phyloP scores from a whole-genome alignment of 352 stramenopile genomes.

The Phytophthora tentaculata region DNA sequence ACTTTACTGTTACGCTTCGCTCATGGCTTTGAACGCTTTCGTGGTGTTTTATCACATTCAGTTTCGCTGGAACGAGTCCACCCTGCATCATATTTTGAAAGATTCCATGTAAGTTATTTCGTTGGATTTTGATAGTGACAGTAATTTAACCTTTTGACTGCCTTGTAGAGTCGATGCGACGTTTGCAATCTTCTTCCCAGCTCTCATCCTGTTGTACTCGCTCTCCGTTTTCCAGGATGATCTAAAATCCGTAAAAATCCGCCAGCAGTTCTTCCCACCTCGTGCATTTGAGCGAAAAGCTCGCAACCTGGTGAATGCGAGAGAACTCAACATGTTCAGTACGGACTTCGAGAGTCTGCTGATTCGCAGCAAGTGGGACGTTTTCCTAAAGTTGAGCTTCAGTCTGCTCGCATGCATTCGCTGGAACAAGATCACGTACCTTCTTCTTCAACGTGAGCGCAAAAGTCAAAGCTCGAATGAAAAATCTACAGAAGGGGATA shows the following conservation, averaged over 20 bases:
- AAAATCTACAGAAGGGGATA: background rate
- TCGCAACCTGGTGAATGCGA: slow-evolving; percentile 36
- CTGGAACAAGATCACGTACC: slow-evolving; percentile 32
- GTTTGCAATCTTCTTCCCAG: slow-evolving; percentile 50
- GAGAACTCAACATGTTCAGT: slow-evolving; percentile 47
- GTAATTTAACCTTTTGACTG: background rate
- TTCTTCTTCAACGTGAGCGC: slow-evolving; percentile 21
- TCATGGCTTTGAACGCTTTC: slow-evolving; percentile 51
- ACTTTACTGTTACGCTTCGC: slow-evolving; percentile 38
- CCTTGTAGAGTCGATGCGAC: slow-evolving; percentile 36
- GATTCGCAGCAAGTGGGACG: slow-evolving; percentile 16
- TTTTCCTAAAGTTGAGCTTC: slow-evolving; percentile 38
- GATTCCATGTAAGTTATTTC: slow-evolving; percentile 44
- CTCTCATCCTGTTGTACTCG: slow-evolving; percentile 34
- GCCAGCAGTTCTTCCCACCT: slow-evolving; percentile 46
- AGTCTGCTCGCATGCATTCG: slow-evolving; percentile 26
- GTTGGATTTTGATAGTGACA: background rate
- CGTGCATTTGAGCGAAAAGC: slow-evolving; percentile 41
- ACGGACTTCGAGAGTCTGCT: slow-evolving; percentile 39
- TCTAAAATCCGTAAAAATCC: slow-evolving; percentile 40
- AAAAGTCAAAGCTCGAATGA: background rate
- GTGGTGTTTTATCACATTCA: slow-evolving; percentile 42
- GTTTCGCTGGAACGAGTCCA: slow-evolving; percentile 40
- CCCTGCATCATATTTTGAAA: slow-evolving; percentile 40
- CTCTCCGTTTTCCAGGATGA: slow-evolving; percentile 42